phyloP scores from a whole-genome alignment of 768 basidiomycete genomes.

The Boletus fagicola region DNA sequence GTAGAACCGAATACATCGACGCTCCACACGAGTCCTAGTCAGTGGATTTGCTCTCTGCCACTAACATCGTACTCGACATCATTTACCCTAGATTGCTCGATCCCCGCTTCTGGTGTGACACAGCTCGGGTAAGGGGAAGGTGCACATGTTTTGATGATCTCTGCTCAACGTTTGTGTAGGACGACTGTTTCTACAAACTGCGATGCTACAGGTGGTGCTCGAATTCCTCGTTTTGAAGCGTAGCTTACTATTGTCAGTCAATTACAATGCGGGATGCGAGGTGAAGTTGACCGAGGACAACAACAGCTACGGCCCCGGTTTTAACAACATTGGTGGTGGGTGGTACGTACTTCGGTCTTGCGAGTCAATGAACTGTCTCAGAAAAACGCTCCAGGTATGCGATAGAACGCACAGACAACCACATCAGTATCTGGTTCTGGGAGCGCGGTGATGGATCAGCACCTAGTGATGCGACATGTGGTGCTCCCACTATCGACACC shows the following conservation, averaged over 20 bases:
- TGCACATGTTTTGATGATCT: too few species aligned
- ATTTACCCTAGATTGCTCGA: constrained; percentile 24
- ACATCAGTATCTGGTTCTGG: constrained; percentile 45
- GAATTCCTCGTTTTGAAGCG: background rate
- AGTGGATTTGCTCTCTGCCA: background rate
- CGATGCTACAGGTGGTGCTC: constrained; percentile 14
- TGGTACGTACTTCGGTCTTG: constrained; percentile 25
- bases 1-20: constrained; percentile 49
- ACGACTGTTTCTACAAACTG: constrained; percentile 24
- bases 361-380: background rate
- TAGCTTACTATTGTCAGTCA: constrained; percentile 13
- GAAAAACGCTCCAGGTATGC: constrained; percentile 33
- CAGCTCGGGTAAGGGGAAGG: constrained; percentile 25
- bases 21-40: constrained; percentile 54
- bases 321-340: constrained; percentile 38
- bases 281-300: constrained; percentile 24
- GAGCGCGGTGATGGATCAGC: constrained; percentile 30
- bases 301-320: constrained; percentile 30
- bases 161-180: constrained; percentile 10
- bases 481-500: constrained; percentile 19
- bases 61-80: background rate
- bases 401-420: constrained; percentile 33
- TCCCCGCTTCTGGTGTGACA: constrained; percentile 19
- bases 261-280: constrained; percentile 40
- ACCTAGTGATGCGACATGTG: constrained; percentile 34